Conservation (phyloP, 345 rosid species). For the Erodium maritimum region DNA sequence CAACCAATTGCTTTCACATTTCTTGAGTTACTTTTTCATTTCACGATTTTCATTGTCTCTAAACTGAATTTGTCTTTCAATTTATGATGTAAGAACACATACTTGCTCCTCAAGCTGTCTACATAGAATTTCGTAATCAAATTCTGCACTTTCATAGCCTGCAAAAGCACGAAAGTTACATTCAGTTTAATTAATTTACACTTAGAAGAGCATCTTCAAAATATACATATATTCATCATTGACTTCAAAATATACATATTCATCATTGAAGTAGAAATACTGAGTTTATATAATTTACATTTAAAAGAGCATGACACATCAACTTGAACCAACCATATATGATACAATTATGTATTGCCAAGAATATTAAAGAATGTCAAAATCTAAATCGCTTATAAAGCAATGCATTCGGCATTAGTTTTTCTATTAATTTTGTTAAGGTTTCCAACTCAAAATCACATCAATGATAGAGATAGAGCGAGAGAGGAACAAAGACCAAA, state of each 20-base stretch:
- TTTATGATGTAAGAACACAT: constrained; percentile 74
- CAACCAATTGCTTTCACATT: no score
- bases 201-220: neutral
- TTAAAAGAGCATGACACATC: neutral
- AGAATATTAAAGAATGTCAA: neutral
- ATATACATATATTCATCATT: neutral
- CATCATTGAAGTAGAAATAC: neutral
- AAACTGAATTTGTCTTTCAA: constrained; percentile 63
- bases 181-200: no score
- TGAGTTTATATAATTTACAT: no score
- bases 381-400: neutral
- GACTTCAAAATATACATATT: no score
- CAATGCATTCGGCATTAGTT: neutral
- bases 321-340: neutral
- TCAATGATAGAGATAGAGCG: neutral
- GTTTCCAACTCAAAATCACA: neutral
- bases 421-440: neutral
- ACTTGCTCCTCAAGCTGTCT: constrained; percentile 72
- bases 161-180: constrained; percentile 16
- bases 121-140: constrained; percentile 82
- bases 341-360: neutral
- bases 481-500: neutral
- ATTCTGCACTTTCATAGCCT: constrained; percentile 96
- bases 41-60: constrained; percentile 45
- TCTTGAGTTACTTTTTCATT: constrained; percentile 43